These are phyloP conservation scores for Rossbeevera mucosa DNA, from an alignment of 768 basidiomycete species.

Conservation along the genomic window DNA sequence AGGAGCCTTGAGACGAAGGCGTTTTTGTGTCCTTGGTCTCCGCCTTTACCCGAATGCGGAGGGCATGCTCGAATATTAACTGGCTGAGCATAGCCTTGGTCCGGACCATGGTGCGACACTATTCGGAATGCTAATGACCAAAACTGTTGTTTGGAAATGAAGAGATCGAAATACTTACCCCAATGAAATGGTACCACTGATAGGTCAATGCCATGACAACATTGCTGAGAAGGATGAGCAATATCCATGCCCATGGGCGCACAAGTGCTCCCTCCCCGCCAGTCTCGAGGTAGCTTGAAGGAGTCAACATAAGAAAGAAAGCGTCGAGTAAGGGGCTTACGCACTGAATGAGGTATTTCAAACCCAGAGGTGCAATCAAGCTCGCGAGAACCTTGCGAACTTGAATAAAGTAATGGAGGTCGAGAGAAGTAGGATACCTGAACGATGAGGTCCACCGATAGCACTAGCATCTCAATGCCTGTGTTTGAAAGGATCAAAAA, in stretches of 20 bases:
- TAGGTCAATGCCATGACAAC: not conserved
- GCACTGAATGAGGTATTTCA: slow-evolving; percentile 1
- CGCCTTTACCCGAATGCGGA: slow-evolving; percentile 1
- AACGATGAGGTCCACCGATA: not conserved
- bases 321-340: not conserved
- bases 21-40: not conserved
- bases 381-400: not conserved
- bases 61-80: slow-evolving; percentile 2
- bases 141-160: not conserved
- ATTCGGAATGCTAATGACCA: not conserved
- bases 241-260: slow-evolving; percentile 3
- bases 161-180: not conserved
- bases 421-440: not conserved
- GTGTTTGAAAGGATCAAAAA: not conserved
- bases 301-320: not conserved
- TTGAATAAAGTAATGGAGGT: not conserved
- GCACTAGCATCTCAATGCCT: not conserved
- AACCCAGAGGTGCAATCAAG: not conserved
- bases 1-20: not conserved
- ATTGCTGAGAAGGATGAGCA: not conserved
- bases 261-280: not conserved
- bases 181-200: slow-evolving; percentile 1
- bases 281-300: not conserved
- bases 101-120: slow-evolving; percentile 3
- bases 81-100: slow-evolving; percentile 1